Base-by-base conservation (phyloP, 805 yeast species). In the Lachancea waltii region DNA sequence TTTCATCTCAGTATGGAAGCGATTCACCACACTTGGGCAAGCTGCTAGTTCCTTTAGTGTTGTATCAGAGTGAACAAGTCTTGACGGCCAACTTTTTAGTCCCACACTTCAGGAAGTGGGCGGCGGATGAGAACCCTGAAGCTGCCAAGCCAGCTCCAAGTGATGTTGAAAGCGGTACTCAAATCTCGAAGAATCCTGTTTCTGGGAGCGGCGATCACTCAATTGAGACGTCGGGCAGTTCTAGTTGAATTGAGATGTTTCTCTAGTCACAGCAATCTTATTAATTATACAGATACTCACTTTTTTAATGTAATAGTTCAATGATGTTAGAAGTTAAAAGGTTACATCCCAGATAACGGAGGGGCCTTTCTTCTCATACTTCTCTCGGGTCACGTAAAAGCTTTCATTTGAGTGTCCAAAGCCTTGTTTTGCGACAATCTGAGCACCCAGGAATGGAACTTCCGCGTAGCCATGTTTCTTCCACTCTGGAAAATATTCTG, bases 401-500 rank as follows among this genome's bases (percentile, higher is more conserved):
- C 82, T 87, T 41, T 78, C 81, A 40, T 70, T 66, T 11, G 72
- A 61, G 35, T 79, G 78, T 31, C 77, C 72, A 54, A 83, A 89
- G 10, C 85, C 75, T 64, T 86, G 95, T 60, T 85, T 86, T 14
- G 95, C 77, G 30, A 85, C 81, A 34, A 89, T 83, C 60, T 86
- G 85, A 2, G 84, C 95, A 2, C 97, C 97, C 44, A 89, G 64
- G 54, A 89, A 85, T 42, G 77, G 70, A 22, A 81, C 75, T 48
- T 85, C 87, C 41, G 81, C 79, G 73, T 81, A 80, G 1, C 90
- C 87, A 23, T 59, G 60, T 58, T 76, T 77, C 63, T 89, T 89
- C 97, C 97, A 90, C 48, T 85, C 95, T 1, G 95, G 85, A 63
- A 90, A 90, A 60, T 90, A 89, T 40, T 90, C 97, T 0, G 96